A percentile compares a stretch with the other conserved stretches of the same genome.
Evolutionary conservation across 2,329 filamentous ascomycete species (phyloP).

Genomic region (Fusarium albosuccineum): DNA sequence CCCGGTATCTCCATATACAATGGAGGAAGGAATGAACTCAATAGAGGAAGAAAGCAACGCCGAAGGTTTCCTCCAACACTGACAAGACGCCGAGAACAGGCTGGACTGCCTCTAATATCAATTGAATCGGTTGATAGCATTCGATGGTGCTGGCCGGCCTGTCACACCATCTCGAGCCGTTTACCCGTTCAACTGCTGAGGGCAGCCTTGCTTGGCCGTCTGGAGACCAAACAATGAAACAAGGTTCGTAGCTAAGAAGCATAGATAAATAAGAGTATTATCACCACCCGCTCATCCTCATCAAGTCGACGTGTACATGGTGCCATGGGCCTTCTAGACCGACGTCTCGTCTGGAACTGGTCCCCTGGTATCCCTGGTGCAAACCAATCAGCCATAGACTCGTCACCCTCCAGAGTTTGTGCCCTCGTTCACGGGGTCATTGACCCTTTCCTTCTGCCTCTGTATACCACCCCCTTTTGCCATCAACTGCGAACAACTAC

Average conservation of each 20-base stretch:
- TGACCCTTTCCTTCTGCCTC: too few relatives aligned
- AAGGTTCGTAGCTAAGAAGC: slow-evolving; percentile 41
- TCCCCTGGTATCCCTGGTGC: neutral
- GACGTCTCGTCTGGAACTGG: too few relatives aligned
- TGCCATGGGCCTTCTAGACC: neutral
- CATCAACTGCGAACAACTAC: neutral
- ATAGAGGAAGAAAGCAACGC: too few relatives aligned
- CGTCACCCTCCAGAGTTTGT: too few relatives aligned
- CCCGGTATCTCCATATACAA: neutral
- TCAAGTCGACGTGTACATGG: too few relatives aligned
- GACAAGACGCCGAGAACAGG: too few relatives aligned
- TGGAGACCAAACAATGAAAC: slow-evolving; percentile 16
- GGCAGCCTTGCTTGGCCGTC: neutral
- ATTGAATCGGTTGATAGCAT: neutral
- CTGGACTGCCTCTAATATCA: neutral
- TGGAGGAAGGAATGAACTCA: too few relatives aligned
- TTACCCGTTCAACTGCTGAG: too few relatives aligned
- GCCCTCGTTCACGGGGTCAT: too few relatives aligned
- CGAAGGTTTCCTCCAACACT: too few relatives aligned
- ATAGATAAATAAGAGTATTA: slow-evolving; percentile 14
- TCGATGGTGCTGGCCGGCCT: too few relatives aligned
- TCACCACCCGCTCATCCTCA: neutral
- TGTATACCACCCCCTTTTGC: neutral
- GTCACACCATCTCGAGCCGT: too few relatives aligned
- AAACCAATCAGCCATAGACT: neutral